phyloP scores from a whole-genome alignment of 352 stramenopile species.

The Phytophthora crassamura region DNA sequence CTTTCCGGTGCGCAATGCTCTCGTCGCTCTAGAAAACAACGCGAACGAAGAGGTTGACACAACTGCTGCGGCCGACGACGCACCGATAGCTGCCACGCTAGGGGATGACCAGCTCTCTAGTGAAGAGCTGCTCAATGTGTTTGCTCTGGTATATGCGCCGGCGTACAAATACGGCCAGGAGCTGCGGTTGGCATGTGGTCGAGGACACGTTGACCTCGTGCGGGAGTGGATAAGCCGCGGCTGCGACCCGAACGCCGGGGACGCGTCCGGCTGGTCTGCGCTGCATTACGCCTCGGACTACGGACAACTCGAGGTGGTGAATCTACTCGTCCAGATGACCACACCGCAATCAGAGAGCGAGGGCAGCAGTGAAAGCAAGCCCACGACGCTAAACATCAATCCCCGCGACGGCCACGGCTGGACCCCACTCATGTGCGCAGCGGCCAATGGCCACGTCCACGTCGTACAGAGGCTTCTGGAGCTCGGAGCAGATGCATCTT shows the following conservation, averaged over 20 bases:
- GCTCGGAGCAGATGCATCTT: slow-evolving; percentile 43
- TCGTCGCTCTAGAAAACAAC: slow-evolving; percentile 4
- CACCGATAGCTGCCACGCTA: neutral
- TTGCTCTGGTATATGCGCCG: slow-evolving; percentile 66
- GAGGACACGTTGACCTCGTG: slow-evolving; percentile 52
- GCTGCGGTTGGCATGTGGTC: slow-evolving; percentile 62
- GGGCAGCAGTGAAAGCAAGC: neutral
- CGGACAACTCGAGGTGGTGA: slow-evolving; percentile 51
- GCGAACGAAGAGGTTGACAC: neutral
- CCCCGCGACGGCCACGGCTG: slow-evolving; percentile 54
- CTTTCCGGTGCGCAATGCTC: slow-evolving; percentile 19
- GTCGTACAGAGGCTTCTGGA: slow-evolving; percentile 49
- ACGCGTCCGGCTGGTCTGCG: slow-evolving; percentile 68
- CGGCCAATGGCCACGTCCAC: slow-evolving; percentile 57
- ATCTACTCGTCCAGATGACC: slow-evolving; percentile 45
- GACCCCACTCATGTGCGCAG: slow-evolving; percentile 66
- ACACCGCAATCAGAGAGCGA: neutral
- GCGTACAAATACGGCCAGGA: slow-evolving; percentile 79
- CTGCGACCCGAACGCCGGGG: slow-evolving; percentile 67
- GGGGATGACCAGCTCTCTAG: slow-evolving; percentile 12
- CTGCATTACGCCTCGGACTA: slow-evolving; percentile 78
- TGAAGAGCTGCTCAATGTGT: slow-evolving; percentile 61
- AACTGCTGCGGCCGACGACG: neutral
- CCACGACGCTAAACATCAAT: slow-evolving; percentile 44
- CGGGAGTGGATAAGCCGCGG: slow-evolving; percentile 58